Evolutionary conservation across 2,329 filamentous ascomycete species (phyloP).

Genomic region (Aspergillus caelatus): DNA sequence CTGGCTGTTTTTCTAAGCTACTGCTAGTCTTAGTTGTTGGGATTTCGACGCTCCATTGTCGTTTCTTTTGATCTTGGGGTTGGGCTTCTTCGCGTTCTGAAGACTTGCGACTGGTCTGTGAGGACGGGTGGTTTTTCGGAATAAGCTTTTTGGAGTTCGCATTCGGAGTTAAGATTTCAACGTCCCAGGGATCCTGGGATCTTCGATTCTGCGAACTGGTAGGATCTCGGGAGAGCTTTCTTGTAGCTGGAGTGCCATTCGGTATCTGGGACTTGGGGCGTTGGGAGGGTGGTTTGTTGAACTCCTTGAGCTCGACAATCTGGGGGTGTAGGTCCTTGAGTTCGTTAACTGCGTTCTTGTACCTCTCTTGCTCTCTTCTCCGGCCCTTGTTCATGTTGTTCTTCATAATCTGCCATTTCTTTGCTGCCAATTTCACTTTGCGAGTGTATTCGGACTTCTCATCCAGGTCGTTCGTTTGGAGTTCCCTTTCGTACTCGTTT

Average conservation of each 20-base stretch:
- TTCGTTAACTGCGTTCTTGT: neutral
- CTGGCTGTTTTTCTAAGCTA: neutral
- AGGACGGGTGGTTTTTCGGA: neutral
- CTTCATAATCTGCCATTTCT: neutral
- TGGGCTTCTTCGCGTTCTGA: neutral
- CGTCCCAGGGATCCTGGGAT: constrained; percentile 2
- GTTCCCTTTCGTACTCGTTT: neutral
- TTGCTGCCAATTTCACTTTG: neutral
- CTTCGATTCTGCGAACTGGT: neutral
- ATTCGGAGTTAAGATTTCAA: constrained; percentile 4
- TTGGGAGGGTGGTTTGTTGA: neutral
- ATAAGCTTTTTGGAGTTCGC: neutral
- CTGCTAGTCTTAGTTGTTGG: neutral
- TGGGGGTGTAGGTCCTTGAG: neutral
- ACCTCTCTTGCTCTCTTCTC: neutral
- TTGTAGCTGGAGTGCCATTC: constrained; percentile 2
- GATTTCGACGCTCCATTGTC: constrained; percentile 1
- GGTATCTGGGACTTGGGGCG: neutral
- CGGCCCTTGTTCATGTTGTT: neutral
- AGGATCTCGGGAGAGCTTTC: neutral
- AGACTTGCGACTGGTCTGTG: neutral
- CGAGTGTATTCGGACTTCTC: neutral
- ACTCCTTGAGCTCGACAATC: neutral
- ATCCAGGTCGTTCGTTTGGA: neutral
- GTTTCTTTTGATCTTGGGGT: neutral